A percentile compares a stretch with the other conserved stretches of the same genome.
phyloP scores from a whole-genome alignment of 164 flowering plant genomes.

The Nymphaea thermarum region DNA sequence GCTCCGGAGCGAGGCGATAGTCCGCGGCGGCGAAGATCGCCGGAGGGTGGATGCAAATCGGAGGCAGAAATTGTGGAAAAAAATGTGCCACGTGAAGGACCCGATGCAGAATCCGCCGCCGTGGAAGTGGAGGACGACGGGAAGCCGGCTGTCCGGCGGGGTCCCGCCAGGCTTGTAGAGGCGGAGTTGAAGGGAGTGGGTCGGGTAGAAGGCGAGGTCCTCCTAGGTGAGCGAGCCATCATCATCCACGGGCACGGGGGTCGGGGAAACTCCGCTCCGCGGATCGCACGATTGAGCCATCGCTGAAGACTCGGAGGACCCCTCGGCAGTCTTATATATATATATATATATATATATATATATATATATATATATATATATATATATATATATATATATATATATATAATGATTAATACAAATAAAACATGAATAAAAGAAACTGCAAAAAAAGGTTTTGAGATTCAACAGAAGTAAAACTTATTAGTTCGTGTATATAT shows the following conservation, averaged over 20 bases:
- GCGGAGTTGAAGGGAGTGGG: constrained; percentile 38
- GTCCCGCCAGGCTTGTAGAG: constrained; percentile 48
- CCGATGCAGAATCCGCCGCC: constrained; percentile 86
- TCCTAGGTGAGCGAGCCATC: constrained; percentile 61
- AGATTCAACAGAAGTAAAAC: too few species aligned
- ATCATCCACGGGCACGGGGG: constrained; percentile 37
- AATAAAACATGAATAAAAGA: too few species aligned
- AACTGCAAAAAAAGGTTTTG: too few species aligned
- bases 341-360: too few species aligned
- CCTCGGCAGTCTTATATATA: not conserved
- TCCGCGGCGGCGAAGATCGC: constrained; percentile 55
- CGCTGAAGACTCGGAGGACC: not conserved
- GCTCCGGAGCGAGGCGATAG: constrained; percentile 72
- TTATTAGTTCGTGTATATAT: too few species aligned
- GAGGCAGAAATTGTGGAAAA: constrained; percentile 60
- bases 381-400: too few species aligned
- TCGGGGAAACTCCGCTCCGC: constrained; percentile 18
- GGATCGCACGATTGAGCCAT: not conserved
- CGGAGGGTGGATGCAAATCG: constrained; percentile 32
- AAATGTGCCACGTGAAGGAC: constrained; percentile 69
- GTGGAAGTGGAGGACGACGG: constrained; percentile 56
- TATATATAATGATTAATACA: too few species aligned
- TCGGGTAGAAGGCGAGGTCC: constrained; percentile 37
- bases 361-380: too few species aligned
- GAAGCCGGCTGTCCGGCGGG: constrained; percentile 27